A percentile compares a stretch with the other conserved stretches of the same genome.
Evolutionary conservation across 2,329 filamentous ascomycete genomes (phyloP).

Genomic region (Nemania abortiva): DNA sequence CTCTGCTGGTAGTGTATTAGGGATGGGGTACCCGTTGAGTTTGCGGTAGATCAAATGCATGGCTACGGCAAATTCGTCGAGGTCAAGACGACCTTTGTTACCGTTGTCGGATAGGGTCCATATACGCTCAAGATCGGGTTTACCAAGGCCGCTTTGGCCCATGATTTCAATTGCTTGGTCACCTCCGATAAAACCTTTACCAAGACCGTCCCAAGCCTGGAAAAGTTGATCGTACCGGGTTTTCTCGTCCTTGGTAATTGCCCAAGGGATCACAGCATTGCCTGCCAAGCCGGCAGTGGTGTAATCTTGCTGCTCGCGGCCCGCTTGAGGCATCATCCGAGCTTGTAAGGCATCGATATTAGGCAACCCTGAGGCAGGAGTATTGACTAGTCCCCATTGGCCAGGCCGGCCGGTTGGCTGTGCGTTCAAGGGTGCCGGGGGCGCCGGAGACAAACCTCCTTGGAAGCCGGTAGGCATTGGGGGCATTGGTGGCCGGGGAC

Average conservation of each 20-base stretch:
- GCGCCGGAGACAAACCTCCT: conserved; percentile 72
- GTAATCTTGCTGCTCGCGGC: conserved; percentile 84
- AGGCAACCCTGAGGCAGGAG: conserved; percentile 86
- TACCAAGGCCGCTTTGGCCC: conserved; percentile 92
- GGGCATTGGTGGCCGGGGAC: conserved; percentile 86
- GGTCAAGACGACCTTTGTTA: conserved; percentile 92
- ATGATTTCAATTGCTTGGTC: conserved; percentile 97
- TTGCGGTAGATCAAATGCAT: conserved; percentile 99
- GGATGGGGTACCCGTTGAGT: conserved; percentile 93
- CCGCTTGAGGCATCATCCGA: conserved; percentile 97
- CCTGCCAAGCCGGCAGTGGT: conserved; percentile 89
- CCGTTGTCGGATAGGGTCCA: conserved; percentile 96
- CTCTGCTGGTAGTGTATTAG: conserved; percentile 87
- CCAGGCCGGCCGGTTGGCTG: conserved; percentile 94
- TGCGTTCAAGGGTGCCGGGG: conserved; percentile 76
- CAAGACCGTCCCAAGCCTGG: conserved; percentile 94
- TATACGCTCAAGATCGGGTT: conserved; percentile 87
- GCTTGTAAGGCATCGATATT: conserved; percentile 94
- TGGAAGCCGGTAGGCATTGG: conserved; percentile 75
- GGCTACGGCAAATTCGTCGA: conserved; percentile 97
- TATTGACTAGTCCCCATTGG: conserved; percentile 98
- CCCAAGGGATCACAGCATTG: conserved; percentile 97
- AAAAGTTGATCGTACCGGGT: conserved; percentile 96
- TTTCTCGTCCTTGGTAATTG: conserved; percentile 98
- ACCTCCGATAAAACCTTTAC: conserved; percentile 91